Evolutionary conservation across 2,329 filamentous ascomycete genomes (phyloP).

Genomic region (Chaetomium sp.): DNA sequence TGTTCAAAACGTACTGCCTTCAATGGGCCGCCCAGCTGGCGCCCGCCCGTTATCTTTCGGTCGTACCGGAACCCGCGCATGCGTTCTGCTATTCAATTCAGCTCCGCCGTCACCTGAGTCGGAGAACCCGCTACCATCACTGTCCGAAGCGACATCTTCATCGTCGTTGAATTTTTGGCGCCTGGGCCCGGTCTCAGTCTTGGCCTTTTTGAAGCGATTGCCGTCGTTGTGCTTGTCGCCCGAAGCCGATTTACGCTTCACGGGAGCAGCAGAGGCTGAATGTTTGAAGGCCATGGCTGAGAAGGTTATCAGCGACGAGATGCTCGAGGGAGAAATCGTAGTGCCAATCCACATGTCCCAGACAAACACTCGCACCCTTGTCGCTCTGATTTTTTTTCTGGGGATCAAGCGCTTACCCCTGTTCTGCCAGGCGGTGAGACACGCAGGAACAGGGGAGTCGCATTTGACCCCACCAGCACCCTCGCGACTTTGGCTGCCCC

Average conservation of each 20-base stretch:
- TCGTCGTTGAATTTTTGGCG: slow-evolving; percentile 30
- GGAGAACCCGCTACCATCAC: slow-evolving; percentile 34
- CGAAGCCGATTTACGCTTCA: slow-evolving; percentile 51
- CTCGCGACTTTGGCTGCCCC: slow-evolving; percentile 7
- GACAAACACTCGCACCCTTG: background rate
- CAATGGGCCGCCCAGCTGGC: slow-evolving; percentile 30
- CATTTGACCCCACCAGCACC: slow-evolving; percentile 10
- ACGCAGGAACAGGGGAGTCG: background rate
- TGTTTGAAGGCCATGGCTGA: slow-evolving; percentile 44
- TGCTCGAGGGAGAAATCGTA: background rate
- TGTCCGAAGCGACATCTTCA: slow-evolving; percentile 32
- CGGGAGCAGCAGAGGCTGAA: slow-evolving; percentile 37
- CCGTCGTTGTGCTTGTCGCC: slow-evolving; percentile 38
- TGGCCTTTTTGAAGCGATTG: slow-evolving; percentile 46
- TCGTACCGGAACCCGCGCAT: slow-evolving; percentile 25
- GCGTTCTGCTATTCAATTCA: slow-evolving; percentile 29
- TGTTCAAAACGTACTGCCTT: slow-evolving; percentile 33
- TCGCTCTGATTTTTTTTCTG: slow-evolving; percentile 15
- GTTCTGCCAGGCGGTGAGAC: slow-evolving; percentile 19
- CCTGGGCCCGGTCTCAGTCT: slow-evolving; percentile 31
- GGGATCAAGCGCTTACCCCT: slow-evolving; percentile 10
- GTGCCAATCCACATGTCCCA: background rate
- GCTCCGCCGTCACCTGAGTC: slow-evolving; percentile 50
- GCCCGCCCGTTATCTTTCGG: slow-evolving; percentile 23
- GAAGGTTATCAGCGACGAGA: background rate